phyloP scores from a whole-genome alignment of 2,329 filamentous ascomycete species.

The Calonectria fujianensis region DNA sequence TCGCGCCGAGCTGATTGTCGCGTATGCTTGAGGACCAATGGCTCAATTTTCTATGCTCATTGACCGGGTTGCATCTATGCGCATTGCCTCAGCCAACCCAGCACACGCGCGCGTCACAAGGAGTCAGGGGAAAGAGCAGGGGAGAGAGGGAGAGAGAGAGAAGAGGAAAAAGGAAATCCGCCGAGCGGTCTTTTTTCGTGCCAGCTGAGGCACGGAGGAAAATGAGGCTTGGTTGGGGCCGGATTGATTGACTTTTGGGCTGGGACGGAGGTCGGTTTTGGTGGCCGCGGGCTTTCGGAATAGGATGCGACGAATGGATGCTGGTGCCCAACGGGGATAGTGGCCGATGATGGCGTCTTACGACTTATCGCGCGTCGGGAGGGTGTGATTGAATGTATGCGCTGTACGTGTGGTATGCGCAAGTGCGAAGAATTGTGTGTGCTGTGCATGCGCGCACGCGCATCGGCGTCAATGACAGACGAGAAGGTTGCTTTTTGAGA shows the following conservation, averaged over 20 bases:
- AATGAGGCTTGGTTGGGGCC: conserved; percentile 19
- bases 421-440: conserved; percentile 11
- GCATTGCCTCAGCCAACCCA: conserved; percentile 7
- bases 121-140: neutral
- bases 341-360: conserved; percentile 26
- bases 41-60: conserved; percentile 25
- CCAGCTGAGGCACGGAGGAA: conserved; percentile 14
- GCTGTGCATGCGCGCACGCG: conserved; percentile 19
- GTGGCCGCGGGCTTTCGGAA: conserved; percentile 22
- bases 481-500: conserved; percentile 29
- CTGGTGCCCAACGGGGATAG: conserved; percentile 42
- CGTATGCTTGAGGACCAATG: conserved; percentile 13
- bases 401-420: conserved; percentile 26
- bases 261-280: conserved; percentile 17
- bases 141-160: neutral
- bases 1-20: conserved; percentile 12
- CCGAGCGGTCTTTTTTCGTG: neutral
- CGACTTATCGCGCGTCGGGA: conserved; percentile 18
- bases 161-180: neutral
- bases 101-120: conserved; percentile 2
- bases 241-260: conserved; percentile 20
- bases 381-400: conserved; percentile 33
- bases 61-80: conserved; percentile 23
- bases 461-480: conserved; percentile 31
- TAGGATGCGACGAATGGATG: conserved; percentile 16